Evolutionary conservation across 257 asterid genomes (phyloP).

Genomic region (Solanum rostratum): DNA sequence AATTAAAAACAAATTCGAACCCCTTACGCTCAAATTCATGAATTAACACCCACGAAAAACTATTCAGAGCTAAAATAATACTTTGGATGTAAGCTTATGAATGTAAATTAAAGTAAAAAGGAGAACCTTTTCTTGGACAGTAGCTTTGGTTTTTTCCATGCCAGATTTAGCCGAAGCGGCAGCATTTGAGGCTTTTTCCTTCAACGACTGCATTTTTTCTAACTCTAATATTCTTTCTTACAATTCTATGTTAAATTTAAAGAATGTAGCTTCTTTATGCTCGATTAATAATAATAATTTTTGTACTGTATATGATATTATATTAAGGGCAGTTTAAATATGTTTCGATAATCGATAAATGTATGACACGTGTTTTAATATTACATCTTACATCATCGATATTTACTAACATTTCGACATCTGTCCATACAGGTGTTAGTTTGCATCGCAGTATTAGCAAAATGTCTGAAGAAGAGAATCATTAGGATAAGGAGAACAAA

Average conservation of each 20-base stretch:
- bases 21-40: too few species aligned
- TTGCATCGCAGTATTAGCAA: background rate
- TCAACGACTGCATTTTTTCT: conserved; percentile 40
- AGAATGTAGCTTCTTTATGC: too few species aligned
- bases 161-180: conserved; percentile 74
- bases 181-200: conserved; percentile 47
- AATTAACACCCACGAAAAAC: too few species aligned
- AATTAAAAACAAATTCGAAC: too few species aligned
- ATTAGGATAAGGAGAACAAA: background rate
- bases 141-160: conserved; percentile 58
- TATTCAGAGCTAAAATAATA: too few species aligned
- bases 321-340: background rate
- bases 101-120: background rate
- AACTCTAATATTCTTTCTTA: background rate
- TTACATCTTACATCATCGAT: background rate
- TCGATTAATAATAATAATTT: background rate
- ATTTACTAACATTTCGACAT: background rate
- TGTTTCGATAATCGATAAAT: background rate
- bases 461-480: background rate
- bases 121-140: conserved; percentile 47
- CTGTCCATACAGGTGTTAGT: background rate
- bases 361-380: background rate
- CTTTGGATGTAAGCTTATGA: too few species aligned
- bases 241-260: too few species aligned
- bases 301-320: background rate